Evolutionary conservation across 352 stramenopile genomes (phyloP).

Genomic region (Phytophthora multivora): DNA sequence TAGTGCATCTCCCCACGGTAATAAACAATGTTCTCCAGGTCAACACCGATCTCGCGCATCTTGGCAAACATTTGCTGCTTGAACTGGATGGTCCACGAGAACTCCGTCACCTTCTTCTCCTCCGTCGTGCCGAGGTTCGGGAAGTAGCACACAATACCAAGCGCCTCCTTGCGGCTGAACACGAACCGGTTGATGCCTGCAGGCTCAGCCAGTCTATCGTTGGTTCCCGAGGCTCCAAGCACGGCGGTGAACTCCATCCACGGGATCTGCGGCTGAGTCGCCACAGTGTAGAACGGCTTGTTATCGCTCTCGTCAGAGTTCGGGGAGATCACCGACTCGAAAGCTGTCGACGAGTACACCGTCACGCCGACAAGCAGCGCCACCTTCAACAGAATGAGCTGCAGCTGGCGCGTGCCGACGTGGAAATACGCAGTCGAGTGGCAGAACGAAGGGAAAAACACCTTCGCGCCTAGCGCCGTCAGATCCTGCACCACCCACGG

Average conservation of each 20-base stretch:
- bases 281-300: conserved; percentile 72
- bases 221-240: conserved; percentile 65
- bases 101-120: conserved; percentile 80
- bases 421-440: conserved; percentile 87
- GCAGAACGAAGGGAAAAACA: conserved; percentile 83
- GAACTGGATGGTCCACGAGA: conserved; percentile 88
- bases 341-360: conserved; percentile 66
- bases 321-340: conserved; percentile 56
- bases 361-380: conserved; percentile 74
- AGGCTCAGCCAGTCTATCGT: conserved; percentile 68
- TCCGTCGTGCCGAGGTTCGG: conserved; percentile 70
- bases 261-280: conserved; percentile 77
- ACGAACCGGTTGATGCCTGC: conserved; percentile 79
- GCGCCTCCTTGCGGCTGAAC: conserved; percentile 81
- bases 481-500: conserved; percentile 85
- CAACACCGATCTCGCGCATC: conserved; percentile 72
- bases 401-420: conserved; percentile 83
- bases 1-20: conserved; percentile 89
- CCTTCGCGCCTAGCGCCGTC: conserved; percentile 78
- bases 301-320: conserved; percentile 60
- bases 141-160: conserved; percentile 86
- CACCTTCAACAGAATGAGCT: conserved; percentile 86
- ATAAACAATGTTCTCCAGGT: conserved; percentile 88
- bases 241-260: conserved; percentile 81
- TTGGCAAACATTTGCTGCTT: conserved; percentile 86